Conservation (phyloP, 139 green algal genomes). For the Picochlorum sp. region DNA sequence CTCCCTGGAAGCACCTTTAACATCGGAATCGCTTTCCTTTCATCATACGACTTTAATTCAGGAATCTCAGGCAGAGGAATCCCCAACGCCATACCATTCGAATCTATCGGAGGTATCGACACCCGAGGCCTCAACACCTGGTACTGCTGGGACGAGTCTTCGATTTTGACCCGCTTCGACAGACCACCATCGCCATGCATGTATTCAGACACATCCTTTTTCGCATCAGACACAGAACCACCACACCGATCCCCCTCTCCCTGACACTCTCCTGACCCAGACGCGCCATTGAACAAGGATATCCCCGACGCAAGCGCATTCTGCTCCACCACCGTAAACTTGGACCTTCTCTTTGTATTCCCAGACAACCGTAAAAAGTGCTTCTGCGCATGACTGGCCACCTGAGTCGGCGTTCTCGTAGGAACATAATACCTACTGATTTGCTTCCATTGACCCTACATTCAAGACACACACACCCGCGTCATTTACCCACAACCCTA, state of each 20-base stretch:
- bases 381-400: constrained; percentile 89
- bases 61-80: background rate
- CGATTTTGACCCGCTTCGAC: background rate
- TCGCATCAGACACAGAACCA: background rate
- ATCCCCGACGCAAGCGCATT: constrained; percentile 4
- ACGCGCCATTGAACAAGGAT: background rate
- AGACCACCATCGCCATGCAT: background rate
- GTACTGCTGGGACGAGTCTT: background rate
- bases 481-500: background rate
- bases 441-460: constrained; percentile 71
- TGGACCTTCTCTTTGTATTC: constrained; percentile 60
- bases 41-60: background rate
- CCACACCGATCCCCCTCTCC: background rate
- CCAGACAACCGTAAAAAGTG: constrained; percentile 73
- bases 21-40: constrained; percentile 1
- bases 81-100: constrained; percentile 6
- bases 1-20: constrained; percentile 6
- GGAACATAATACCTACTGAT: constrained; percentile 66
- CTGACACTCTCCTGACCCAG: background rate
- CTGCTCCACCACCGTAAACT: constrained; percentile 46
- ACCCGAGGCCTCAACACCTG: background rate
- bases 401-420: constrained; percentile 66
- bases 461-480: background rate
- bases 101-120: background rate
- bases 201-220: background rate